Conservation (phyloP, 1,139 yeast species). For the Taphrina pruni region DNA sequence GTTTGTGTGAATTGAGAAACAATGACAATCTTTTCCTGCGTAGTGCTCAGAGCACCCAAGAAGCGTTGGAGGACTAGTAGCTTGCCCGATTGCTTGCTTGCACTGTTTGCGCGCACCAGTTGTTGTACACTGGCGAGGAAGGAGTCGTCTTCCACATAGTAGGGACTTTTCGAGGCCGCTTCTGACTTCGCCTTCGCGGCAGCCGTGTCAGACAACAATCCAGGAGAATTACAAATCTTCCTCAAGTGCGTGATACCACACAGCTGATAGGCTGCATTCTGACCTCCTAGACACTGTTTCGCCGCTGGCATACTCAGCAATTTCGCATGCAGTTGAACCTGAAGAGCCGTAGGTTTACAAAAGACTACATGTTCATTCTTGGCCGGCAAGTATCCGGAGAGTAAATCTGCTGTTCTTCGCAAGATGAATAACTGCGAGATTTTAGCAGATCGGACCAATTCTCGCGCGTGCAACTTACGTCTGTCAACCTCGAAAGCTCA, state of each 20-base stretch:
- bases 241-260: constrained; percentile 75
- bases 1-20: constrained; percentile 92
- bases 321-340: constrained; percentile 61
- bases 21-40: constrained; percentile 77
- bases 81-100: constrained; percentile 50
- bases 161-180: background rate
- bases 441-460: constrained; percentile 49
- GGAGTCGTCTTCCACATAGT: constrained; percentile 19
- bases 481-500: constrained; percentile 50
- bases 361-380: constrained; percentile 75
- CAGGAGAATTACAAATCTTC: constrained; percentile 84
- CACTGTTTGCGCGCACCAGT: constrained; percentile 16
- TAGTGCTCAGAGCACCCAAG: constrained; percentile 49
- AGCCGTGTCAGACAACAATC: constrained; percentile 59
- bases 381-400: constrained; percentile 72
- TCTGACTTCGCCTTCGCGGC: constrained; percentile 17
- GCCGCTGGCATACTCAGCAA: constrained; percentile 59
- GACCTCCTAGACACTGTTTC: constrained; percentile 50
- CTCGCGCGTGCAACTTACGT: constrained; percentile 52
- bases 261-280: constrained; percentile 57
- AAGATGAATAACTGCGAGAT: constrained; percentile 71
- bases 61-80: constrained; percentile 51
- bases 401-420: constrained; percentile 72
- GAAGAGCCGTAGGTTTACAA: constrained; percentile 73
- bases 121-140: constrained; percentile 17